A percentile compares a stretch with the other conserved stretches of the same genome.
These are phyloP conservation scores for Leishmania mexicana DNA, from an alignment of 208 protist genomes.

Conservation along the genomic window DNA sequence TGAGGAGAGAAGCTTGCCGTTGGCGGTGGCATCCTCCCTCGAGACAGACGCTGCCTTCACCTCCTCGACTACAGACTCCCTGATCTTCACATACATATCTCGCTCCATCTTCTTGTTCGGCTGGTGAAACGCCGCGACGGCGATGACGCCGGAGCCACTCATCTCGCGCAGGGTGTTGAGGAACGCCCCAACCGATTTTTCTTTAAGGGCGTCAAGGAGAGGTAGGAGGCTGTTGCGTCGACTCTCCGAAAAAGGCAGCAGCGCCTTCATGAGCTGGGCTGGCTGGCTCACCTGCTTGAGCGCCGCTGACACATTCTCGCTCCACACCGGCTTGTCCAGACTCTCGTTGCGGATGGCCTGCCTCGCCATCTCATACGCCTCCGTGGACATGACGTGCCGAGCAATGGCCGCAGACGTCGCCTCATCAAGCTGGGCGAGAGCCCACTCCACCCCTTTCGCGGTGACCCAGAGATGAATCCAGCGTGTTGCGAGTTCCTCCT, in stretches of 20 bases:
- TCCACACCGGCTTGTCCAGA: slow-evolving; percentile 47
- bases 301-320: slow-evolving; percentile 37
- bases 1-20: slow-evolving; percentile 46
- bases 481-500: slow-evolving; percentile 35
- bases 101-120: slow-evolving; percentile 77
- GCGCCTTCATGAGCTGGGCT: slow-evolving; percentile 34
- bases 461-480: slow-evolving; percentile 54
- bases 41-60: slow-evolving; percentile 34
- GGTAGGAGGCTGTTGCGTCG: slow-evolving; percentile 42
- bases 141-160: slow-evolving; percentile 48
- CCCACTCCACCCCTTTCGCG: slow-evolving; percentile 64
- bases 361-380: slow-evolving; percentile 38
- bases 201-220: slow-evolving; percentile 44
- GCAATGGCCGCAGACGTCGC: slow-evolving; percentile 31
- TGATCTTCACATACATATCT: slow-evolving; percentile 46
- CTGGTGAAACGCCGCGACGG: slow-evolving; percentile 65
- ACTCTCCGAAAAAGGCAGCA: slow-evolving; percentile 46
- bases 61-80: slow-evolving; percentile 22
- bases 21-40: slow-evolving; percentile 33
- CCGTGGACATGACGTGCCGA: slow-evolving; percentile 45
- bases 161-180: slow-evolving; percentile 49
- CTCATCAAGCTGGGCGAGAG: slow-evolving; percentile 49
- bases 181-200: slow-evolving; percentile 48
- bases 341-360: slow-evolving; percentile 69
- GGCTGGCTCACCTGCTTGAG: slow-evolving; percentile 39